These are phyloP conservation scores for Russula dissimulans DNA, from an alignment of 768 basidiomycete genomes.

Conservation along the genomic window DNA sequence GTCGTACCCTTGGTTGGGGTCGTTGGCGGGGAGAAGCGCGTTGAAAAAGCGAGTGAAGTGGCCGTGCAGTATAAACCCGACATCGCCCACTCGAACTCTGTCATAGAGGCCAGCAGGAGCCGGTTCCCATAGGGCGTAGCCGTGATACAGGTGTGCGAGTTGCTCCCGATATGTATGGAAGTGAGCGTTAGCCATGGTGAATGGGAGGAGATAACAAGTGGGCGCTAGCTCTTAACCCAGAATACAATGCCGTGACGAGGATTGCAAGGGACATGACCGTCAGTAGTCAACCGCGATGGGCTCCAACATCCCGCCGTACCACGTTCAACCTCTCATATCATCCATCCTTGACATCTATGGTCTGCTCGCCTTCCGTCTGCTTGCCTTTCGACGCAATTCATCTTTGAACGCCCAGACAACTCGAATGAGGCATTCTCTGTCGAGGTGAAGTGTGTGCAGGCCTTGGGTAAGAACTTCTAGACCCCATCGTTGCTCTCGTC, in stretches of 20 bases:
- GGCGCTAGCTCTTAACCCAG: not conserved
- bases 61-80: conserved; percentile 19
- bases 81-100: conserved; percentile 18
- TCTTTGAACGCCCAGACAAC: conserved; percentile 20
- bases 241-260: too few relatives aligned
- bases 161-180: conserved; percentile 16
- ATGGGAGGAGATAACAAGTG: not conserved
- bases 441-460: conserved; percentile 25
- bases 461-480: conserved; percentile 20
- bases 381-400: conserved; percentile 3
- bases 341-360: conserved; percentile 24
- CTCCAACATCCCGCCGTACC: conserved; percentile 50
- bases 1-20: not conserved
- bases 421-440: conserved; percentile 8
- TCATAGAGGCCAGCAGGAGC: conserved; percentile 16
- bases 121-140: conserved; percentile 19
- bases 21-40: conserved; percentile 1
- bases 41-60: conserved; percentile 20
- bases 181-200: not conserved
- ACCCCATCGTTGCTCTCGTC: not conserved
- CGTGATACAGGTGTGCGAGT: conserved; percentile 5
- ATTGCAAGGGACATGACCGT: not conserved
- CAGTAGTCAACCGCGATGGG: conserved; percentile 25
- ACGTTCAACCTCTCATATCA: conserved; percentile 40
- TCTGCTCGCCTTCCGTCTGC: conserved; percentile 2